Base-by-base conservation (phyloP, 257 asterid genomes). In the Rhazya stricta region DNA sequence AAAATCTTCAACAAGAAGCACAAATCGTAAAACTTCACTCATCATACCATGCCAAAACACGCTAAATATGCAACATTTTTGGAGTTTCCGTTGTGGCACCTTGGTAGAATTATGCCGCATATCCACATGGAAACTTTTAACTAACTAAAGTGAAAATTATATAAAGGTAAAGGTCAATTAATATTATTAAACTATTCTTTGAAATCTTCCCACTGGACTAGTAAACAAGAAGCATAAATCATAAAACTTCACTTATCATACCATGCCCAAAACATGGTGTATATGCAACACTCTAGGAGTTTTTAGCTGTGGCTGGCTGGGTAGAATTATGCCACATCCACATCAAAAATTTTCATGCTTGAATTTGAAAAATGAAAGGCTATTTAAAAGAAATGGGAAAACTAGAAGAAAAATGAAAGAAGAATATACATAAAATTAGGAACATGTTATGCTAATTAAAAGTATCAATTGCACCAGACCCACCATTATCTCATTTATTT, bases 351-450 rank as follows among this genome's bases (percentile, higher is more conserved):
- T 58, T 73, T 79, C 36, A 18, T 42, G 74, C 74, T 78, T 23
- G 88, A 79, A 72, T 80, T 81, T 75, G 61, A 60, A 75, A 85
- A 73, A 42, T 82, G 83, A 78, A 79, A 85, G 56, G 86, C 88
- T 82, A 76, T 58, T 37, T 36, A 67, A 63, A 30, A n/a, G 30
- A 10, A 66, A 69, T n/a, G n/a, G 6, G 29, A 56, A 37, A 43
- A 39, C n/a, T 23, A 12, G 48, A 23, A 63, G 18, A 27, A 9
- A 54, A 3, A 57, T 29, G 32, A 0, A 51, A 18, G 5, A 16
- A 65, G 34, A 36, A 18, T 56, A n/a, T 5, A n/a, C 72, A 60
- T 19, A 71, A 36, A 34, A 34, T 50, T 13, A 41, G 61, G 4
- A 30, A 69, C 23, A 53, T 46, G 62, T 32, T 25, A 41, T 56